Base-by-base conservation (phyloP, 2,329 filamentous ascomycete species). In the Ophiostoma piceae region DNA sequence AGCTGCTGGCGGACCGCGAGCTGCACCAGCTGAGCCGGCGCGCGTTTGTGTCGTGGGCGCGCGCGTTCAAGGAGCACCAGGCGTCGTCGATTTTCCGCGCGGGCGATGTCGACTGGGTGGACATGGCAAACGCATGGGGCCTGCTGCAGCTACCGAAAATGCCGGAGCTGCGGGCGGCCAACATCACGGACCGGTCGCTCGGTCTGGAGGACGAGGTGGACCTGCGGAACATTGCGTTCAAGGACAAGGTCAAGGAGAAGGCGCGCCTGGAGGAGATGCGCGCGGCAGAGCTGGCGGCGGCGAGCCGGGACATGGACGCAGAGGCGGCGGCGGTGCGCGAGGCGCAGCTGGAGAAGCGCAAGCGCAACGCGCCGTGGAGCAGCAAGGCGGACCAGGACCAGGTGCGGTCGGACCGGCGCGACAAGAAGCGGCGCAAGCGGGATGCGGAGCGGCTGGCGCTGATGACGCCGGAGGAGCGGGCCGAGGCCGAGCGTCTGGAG, bases 31-130 rank as follows among this genome's bases (percentile, higher is more conserved):
- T 96, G 76, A 93, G 91, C 0, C 92, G 97, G 77, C 88, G 90
- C 72, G 95, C 90, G 0, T 98, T 99, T 75, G 94, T 98, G 29
- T 94, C 91, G 76, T 98, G 93, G 91, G 88, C 96, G 1, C 88
- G 93, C 77, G 91, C 92, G 74, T 98, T 98, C 80, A 91, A 88
- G 77, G 96, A 95, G 76, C 95, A 98, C 76, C 88, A 94, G 74
- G 93, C 94, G 0, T 90, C 88, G 71, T 96, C 92, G 76, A 98
- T 99, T 74, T 99, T 99, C 82, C 88, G 91, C 12, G 82, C 92
- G 1, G 79, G 84, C 2, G 92, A 96, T 75, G 83, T 97, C 19
- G 90, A 97, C 78, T 99, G 95, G 95, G 81, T 85, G 5, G 90
- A 93, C 68, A 83, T 95, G 0, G 94, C 89, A 0, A 84, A 87